Evolutionary conservation across 441 rosid species (phyloP).

Genomic region (Biscutella laevigata): DNA sequence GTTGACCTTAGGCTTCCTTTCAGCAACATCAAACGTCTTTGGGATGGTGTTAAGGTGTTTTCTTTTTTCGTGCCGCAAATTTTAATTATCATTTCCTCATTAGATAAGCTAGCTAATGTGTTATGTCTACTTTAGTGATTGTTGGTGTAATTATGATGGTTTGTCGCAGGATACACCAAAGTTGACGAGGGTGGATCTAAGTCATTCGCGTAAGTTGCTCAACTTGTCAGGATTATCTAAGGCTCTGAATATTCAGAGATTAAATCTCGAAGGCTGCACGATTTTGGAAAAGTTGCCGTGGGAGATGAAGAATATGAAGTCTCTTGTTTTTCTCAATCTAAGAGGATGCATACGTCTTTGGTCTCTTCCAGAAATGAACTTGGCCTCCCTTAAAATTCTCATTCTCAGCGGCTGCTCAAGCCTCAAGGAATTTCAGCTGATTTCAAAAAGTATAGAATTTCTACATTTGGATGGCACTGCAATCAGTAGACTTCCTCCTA

Average conservation of each 20-base stretch:
- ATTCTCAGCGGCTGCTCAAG: constrained; percentile 6
- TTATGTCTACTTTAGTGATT: too few species aligned
- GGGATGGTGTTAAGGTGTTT: constrained; percentile 5
- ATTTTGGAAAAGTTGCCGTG: not conserved
- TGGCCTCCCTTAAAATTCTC: not conserved
- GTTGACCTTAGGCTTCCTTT: constrained; percentile 1
- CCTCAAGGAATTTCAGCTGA: not conserved
- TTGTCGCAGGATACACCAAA: not conserved
- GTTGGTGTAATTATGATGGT: too few species aligned
- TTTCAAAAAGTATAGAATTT: not conserved
- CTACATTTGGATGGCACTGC: constrained; percentile 9
- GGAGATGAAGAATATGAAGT: not conserved
- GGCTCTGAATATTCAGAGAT: not conserved
- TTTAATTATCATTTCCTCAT: not conserved
- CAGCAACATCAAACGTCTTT: not conserved
- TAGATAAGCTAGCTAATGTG: too few species aligned
- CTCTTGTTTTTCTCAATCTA: not conserved
- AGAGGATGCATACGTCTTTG: not conserved
- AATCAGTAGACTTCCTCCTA: not conserved
- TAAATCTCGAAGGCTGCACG: constrained; percentile 16
- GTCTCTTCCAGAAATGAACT: not conserved
- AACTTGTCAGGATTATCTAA: not conserved
- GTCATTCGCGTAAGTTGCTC: not conserved
- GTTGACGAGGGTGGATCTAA: constrained; percentile 13
- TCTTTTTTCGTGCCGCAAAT: not conserved